phyloP scores from a whole-genome alignment of 768 basidiomycete species.

The Rhodosporidiobolus sp. region DNA sequence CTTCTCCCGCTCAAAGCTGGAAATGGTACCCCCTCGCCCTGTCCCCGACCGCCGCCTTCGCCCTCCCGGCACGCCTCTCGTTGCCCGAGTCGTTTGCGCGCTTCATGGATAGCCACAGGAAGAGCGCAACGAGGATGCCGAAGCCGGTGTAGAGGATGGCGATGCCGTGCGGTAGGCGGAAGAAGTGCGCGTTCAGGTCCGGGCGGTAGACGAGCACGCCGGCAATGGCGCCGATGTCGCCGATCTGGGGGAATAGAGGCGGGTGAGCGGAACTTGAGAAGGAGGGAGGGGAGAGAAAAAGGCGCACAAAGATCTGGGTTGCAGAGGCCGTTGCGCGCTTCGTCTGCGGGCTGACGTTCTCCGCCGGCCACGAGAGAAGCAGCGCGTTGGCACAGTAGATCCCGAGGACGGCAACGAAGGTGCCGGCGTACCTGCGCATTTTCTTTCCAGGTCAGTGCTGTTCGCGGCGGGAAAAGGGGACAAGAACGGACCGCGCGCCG shows the following conservation, averaged over 20 bases:
- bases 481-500: conserved; percentile 11
- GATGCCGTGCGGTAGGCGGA: conserved; percentile 32
- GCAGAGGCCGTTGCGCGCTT: conserved; percentile 64
- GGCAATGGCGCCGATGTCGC: conserved; percentile 28
- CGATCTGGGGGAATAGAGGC: conserved; percentile 1
- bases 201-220: conserved; percentile 25
- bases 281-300: not conserved
- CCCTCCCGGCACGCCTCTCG: not conserved
- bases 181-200: conserved; percentile 23
- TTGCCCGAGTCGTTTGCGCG: conserved; percentile 7
- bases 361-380: conserved; percentile 57
- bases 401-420: conserved; percentile 28
- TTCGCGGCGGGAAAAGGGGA: too few relatives aligned
- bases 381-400: conserved; percentile 28
- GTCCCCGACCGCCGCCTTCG: conserved; percentile 7
- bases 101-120: conserved; percentile 15
- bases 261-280: not conserved
- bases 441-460: too few relatives aligned
- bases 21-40: conserved; percentile 15
- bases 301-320: conserved; percentile 57
- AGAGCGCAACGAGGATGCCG: conserved; percentile 20
- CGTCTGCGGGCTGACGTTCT: conserved; percentile 68
- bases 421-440: not conserved
- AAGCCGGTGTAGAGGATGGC: conserved; percentile 25
- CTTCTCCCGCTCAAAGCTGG: conserved; percentile 7